A percentile compares a stretch with the other conserved stretches of the same genome.
Conservation (phyloP, 78 protist species). For the Protostelium mycophagum region DNA sequence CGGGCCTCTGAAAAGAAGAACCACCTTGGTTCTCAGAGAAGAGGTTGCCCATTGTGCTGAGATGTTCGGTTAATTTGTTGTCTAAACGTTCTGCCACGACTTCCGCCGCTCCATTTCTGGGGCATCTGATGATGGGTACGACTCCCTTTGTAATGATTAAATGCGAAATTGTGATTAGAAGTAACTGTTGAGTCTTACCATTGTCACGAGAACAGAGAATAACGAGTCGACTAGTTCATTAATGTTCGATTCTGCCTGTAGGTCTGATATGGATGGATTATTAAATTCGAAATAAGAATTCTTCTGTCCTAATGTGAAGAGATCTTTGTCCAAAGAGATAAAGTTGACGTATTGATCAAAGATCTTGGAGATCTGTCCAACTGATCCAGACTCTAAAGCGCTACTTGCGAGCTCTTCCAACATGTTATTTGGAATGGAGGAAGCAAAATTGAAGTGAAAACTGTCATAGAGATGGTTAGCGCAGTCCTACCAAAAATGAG, state of each 20-base stretch:
- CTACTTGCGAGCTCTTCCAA: slow-evolving; percentile 76
- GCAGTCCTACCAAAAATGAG: slow-evolving; percentile 51
- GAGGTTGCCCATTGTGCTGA: slow-evolving; percentile 24
- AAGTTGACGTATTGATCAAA: slow-evolving; percentile 85
- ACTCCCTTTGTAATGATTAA: slow-evolving; percentile 34
- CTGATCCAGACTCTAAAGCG: slow-evolving; percentile 58
- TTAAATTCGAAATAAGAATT: slow-evolving; percentile 53
- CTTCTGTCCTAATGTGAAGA: slow-evolving; percentile 46
- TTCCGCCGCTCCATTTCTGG: slow-evolving; percentile 71
- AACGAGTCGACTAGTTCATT: slow-evolving; percentile 60
- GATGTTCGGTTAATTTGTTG: slow-evolving; percentile 16
- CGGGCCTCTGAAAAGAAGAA: slow-evolving; percentile 27
- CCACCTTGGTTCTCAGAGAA: slow-evolving; percentile 16
- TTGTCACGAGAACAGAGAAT: slow-evolving; percentile 74
- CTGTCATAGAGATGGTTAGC: slow-evolving; percentile 70
- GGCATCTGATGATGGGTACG: slow-evolving; percentile 74
- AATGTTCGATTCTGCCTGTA: slow-evolving; percentile 40
- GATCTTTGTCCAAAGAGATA: slow-evolving; percentile 65
- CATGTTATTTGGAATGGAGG: slow-evolving; percentile 53
- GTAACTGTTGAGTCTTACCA: slow-evolving; percentile 17
- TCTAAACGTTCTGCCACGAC: slow-evolving; percentile 58
- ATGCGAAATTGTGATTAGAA: not conserved
- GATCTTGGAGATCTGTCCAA: slow-evolving; percentile 22
- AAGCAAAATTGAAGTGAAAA: slow-evolving; percentile 75
- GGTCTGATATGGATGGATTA: slow-evolving; percentile 23